These are phyloP conservation scores for Hyaloscypha hepaticicola DNA, from an alignment of 495 filamentous ascomycete genomes.

Conservation along the genomic window DNA sequence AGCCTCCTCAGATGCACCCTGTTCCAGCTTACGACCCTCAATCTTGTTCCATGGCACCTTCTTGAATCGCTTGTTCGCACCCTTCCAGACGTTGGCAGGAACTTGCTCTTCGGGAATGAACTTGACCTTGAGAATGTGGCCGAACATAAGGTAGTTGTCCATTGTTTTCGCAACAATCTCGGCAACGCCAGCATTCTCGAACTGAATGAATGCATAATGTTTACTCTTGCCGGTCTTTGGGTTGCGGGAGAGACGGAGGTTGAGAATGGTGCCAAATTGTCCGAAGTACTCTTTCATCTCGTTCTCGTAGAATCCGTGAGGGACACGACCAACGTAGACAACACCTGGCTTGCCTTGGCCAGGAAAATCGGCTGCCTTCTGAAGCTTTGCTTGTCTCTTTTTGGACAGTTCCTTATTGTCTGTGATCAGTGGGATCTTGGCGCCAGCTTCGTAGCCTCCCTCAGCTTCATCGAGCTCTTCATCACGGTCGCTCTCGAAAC, in stretches of 20 bases:
- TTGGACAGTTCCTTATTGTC: slow-evolving; percentile 43
- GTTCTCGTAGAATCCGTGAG: slow-evolving; percentile 94
- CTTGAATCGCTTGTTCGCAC: slow-evolving; percentile 87
- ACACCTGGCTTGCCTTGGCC: slow-evolving; percentile 63
- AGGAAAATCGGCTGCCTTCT: slow-evolving; percentile 25
- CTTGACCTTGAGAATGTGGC: slow-evolving; percentile 86
- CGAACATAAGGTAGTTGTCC: slow-evolving; percentile 96
- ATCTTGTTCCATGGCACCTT: slow-evolving; percentile 79
- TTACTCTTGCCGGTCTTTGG: slow-evolving; percentile 81
- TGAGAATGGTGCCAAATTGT: slow-evolving; percentile 87
- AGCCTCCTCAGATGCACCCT: slow-evolving; percentile 63
- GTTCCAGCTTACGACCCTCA: slow-evolving; percentile 68
- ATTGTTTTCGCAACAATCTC: slow-evolving; percentile 90
- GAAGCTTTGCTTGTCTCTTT: slow-evolving; percentile 40
- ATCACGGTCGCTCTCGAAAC: slow-evolving; percentile 80
- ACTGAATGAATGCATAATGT: slow-evolving; percentile 94
- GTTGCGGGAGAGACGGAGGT: slow-evolving; percentile 86
- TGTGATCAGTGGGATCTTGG: slow-evolving; percentile 51
- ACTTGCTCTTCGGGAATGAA: slow-evolving; percentile 71
- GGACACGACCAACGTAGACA: slow-evolving; percentile 86
- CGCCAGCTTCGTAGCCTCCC: slow-evolving; percentile 54
- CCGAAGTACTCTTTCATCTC: slow-evolving; percentile 92
- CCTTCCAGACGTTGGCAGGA: slow-evolving; percentile 79
- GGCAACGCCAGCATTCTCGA: slow-evolving; percentile 72
- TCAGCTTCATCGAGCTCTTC: slow-evolving; percentile 51